Evolutionary conservation across 2,329 filamentous ascomycete genomes (phyloP).

Genomic region (Trichoderma asperellum): DNA sequence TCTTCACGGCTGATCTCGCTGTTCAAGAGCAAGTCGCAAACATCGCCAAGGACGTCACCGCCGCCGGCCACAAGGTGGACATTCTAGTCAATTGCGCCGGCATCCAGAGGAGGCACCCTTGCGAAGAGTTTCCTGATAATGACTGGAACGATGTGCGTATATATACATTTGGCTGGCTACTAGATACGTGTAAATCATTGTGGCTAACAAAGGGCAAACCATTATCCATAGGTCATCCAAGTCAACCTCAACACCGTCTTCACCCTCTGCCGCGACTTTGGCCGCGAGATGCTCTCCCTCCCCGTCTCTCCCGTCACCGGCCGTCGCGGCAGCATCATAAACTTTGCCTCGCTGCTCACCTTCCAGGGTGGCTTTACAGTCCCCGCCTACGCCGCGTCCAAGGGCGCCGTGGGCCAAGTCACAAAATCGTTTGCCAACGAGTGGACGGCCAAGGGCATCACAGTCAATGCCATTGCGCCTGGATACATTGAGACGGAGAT

Average conservation of each 20-base stretch:
- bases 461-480: constrained; percentile 85
- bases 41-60: constrained; percentile 64
- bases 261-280: constrained; percentile 74
- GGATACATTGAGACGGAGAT: constrained; percentile 95
- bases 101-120: constrained; percentile 78
- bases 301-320: constrained; percentile 51
- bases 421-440: constrained; percentile 87
- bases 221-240: constrained; percentile 66
- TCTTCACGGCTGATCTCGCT: constrained; percentile 73
- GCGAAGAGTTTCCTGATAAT: constrained; percentile 72
- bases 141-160: constrained; percentile 70
- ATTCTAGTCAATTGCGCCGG: constrained; percentile 87
- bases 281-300: constrained; percentile 74
- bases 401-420: constrained; percentile 82
- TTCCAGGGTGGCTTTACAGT: constrained; percentile 90
- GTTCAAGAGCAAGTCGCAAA: constrained; percentile 61
- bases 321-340: constrained; percentile 75
- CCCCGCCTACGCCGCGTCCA: constrained; percentile 83
- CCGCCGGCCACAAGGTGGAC: constrained; percentile 67
- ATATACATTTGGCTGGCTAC: neutral
- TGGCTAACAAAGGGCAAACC: neutral
- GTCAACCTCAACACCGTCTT: constrained; percentile 87
- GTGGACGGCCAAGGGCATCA: constrained; percentile 79
- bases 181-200: neutral
- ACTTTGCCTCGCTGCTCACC: constrained; percentile 77